These are phyloP conservation scores for Phytopythium aichiense DNA, from an alignment of 352 stramenopile genomes.

Conservation along the genomic window DNA sequence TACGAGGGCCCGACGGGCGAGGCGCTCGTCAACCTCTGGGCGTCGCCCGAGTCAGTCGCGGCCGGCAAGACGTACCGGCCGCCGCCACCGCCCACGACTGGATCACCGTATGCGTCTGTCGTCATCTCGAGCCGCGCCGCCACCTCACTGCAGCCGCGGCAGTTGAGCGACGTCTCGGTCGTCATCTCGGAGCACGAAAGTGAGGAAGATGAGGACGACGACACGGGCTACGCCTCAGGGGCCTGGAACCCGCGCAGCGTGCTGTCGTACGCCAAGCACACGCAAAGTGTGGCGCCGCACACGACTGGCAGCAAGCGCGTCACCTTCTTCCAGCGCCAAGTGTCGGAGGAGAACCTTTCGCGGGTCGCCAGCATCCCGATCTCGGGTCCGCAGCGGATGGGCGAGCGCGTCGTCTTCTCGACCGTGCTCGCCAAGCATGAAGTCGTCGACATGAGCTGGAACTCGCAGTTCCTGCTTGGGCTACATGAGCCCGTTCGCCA, in stretches of 20 bases:
- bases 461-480: conserved; percentile 65
- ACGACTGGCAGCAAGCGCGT: conserved; percentile 22
- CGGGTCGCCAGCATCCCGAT: conserved; percentile 38
- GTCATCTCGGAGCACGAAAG: conserved; percentile 41
- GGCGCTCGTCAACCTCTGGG: conserved; percentile 59
- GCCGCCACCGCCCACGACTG: background rate
- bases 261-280: conserved; percentile 4
- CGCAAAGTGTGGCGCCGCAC: conserved; percentile 13
- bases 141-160: conserved; percentile 12
- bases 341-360: conserved; percentile 41
- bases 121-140: background rate
- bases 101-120: conserved; percentile 1
- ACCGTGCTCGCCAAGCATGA: conserved; percentile 45
- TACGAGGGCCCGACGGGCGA: conserved; percentile 33
- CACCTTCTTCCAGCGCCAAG: conserved; percentile 19
- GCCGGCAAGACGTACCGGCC: conserved; percentile 1
- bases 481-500: conserved; percentile 80
- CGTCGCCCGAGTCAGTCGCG: conserved; percentile 19
- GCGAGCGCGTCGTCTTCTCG: conserved; percentile 61
- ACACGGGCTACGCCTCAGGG: conserved; percentile 10
- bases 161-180: conserved; percentile 22
- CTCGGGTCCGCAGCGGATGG: conserved; percentile 32
- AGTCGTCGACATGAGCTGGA: conserved; percentile 66
- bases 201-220: conserved; percentile 19
- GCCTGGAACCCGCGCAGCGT: conserved; percentile 11